Evolutionary conservation across 2,329 filamentous ascomycete genomes (phyloP).

Genomic region (Venturia nashicola): DNA sequence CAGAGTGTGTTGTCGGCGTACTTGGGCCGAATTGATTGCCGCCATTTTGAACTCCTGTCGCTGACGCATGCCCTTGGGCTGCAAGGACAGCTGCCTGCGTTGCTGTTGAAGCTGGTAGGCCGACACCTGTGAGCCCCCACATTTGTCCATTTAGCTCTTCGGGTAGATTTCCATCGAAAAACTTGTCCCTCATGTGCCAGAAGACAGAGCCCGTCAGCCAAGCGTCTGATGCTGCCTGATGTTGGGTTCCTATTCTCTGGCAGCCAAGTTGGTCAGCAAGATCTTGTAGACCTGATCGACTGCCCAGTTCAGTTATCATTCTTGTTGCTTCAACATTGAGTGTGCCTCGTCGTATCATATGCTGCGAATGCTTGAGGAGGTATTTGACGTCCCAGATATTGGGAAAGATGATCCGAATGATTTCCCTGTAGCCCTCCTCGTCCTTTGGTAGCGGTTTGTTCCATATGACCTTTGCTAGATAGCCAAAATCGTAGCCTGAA

Average conservation of each 20-base stretch:
- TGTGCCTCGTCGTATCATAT: slow-evolving; percentile 32
- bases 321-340: slow-evolving; percentile 41
- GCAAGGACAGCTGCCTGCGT: slow-evolving; percentile 10
- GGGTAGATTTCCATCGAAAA: slow-evolving; percentile 73
- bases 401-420: slow-evolving; percentile 88
- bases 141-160: slow-evolving; percentile 78
- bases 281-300: slow-evolving; percentile 85
- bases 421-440: slow-evolving; percentile 76
- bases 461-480: slow-evolving; percentile 86
- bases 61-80: slow-evolving; percentile 7
- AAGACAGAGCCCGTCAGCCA: slow-evolving; percentile 89
- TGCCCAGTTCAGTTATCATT: slow-evolving; percentile 73
- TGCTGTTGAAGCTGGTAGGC: slow-evolving; percentile 9
- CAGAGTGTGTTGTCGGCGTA: slow-evolving; percentile 50
- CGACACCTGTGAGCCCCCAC: slow-evolving; percentile 55
- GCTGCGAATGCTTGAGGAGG: slow-evolving; percentile 78
- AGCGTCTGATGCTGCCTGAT: slow-evolving; percentile 89
- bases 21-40: slow-evolving; percentile 43
- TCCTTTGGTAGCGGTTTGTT: slow-evolving; percentile 75
- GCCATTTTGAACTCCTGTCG: slow-evolving; percentile 13
- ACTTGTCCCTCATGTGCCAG: slow-evolving; percentile 80
- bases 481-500: slow-evolving; percentile 95
- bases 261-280: slow-evolving; percentile 89
- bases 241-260: slow-evolving; percentile 73
- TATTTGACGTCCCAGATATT: slow-evolving; percentile 94